Evolutionary conservation across 2,329 filamentous ascomycete species (phyloP).

Genomic region (Chalaropsis ovoidea): DNA sequence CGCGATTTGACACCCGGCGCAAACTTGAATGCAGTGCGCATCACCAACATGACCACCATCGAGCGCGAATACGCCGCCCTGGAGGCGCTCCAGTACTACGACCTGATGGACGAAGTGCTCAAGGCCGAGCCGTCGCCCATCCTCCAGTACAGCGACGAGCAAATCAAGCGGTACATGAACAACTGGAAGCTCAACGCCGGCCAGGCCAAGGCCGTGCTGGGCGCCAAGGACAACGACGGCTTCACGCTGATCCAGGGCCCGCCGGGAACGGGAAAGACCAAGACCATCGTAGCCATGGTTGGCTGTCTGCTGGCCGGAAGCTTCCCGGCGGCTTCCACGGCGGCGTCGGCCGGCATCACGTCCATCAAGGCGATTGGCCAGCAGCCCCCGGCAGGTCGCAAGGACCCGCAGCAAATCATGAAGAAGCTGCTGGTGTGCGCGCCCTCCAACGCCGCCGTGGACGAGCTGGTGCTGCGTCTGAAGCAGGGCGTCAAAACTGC

Average conservation of each 20-base stretch:
- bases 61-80: slow-evolving; percentile 92
- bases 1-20: slow-evolving; percentile 57
- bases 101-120: slow-evolving; percentile 85
- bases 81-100: slow-evolving; percentile 86
- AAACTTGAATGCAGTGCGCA: slow-evolving; percentile 64
- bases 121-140: slow-evolving; percentile 83
- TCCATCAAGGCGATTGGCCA: slow-evolving; percentile 19
- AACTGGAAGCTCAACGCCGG: slow-evolving; percentile 80
- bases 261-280: slow-evolving; percentile 94
- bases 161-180: slow-evolving; percentile 55
- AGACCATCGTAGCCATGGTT: slow-evolving; percentile 94
- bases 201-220: slow-evolving; percentile 83
- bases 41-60: slow-evolving; percentile 87
- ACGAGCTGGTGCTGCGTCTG: slow-evolving; percentile 86
- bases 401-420: slow-evolving; percentile 15
- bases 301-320: slow-evolving; percentile 65
- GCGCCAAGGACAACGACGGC: slow-evolving; percentile 87
- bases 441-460: slow-evolving; percentile 96
- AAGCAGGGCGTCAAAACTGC: slow-evolving; percentile 76
- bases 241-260: slow-evolving; percentile 95
- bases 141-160: slow-evolving; percentile 66
- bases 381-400: background rate
- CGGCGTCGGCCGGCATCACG: slow-evolving; percentile 21
- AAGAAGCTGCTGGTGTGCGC: slow-evolving; percentile 95
- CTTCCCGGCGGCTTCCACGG: slow-evolving; percentile 33